These are phyloP conservation scores for Henningerozyma blattae DNA, from an alignment of 805 yeast species.

Conservation along the genomic window DNA sequence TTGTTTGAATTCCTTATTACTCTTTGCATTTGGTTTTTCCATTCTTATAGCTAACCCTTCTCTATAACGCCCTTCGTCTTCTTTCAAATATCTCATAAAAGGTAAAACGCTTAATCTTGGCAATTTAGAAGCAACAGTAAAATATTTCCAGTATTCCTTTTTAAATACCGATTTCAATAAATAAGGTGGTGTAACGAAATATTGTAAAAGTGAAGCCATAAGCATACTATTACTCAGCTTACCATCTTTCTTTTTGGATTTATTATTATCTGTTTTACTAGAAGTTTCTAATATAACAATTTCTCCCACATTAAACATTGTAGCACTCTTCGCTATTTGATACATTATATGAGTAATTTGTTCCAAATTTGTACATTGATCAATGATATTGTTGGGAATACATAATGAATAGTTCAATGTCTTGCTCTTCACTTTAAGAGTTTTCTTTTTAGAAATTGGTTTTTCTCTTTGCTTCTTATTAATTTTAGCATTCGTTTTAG, in stretches of 20 bases:
- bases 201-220: conserved; percentile 63
- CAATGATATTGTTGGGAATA: conserved; percentile 56
- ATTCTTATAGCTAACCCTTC: conserved; percentile 48
- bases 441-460: conserved; percentile 3
- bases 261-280: conserved; percentile 11
- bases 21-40: conserved; percentile 25
- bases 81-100: conserved; percentile 38
- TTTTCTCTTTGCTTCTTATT: neutral
- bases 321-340: conserved; percentile 68
- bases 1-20: conserved; percentile 37
- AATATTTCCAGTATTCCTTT: conserved; percentile 31
- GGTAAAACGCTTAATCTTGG: conserved; percentile 70
- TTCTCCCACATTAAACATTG: conserved; percentile 60
- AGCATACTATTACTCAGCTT: conserved; percentile 31
- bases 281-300: conserved; percentile 53
- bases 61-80: conserved; percentile 33
- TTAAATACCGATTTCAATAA: conserved; percentile 54
- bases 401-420: conserved; percentile 43
- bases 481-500: neutral
- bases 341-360: conserved; percentile 66
- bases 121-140: conserved; percentile 51
- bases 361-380: conserved; percentile 51
- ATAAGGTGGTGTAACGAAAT: conserved; percentile 76
- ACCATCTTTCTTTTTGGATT: conserved; percentile 6
- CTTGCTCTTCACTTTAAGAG: conserved; percentile 10